These are phyloP conservation scores for Pseudogymnoascus sp. DNA, from an alignment of 2,329 filamentous ascomycete genomes.

Conservation along the genomic window DNA sequence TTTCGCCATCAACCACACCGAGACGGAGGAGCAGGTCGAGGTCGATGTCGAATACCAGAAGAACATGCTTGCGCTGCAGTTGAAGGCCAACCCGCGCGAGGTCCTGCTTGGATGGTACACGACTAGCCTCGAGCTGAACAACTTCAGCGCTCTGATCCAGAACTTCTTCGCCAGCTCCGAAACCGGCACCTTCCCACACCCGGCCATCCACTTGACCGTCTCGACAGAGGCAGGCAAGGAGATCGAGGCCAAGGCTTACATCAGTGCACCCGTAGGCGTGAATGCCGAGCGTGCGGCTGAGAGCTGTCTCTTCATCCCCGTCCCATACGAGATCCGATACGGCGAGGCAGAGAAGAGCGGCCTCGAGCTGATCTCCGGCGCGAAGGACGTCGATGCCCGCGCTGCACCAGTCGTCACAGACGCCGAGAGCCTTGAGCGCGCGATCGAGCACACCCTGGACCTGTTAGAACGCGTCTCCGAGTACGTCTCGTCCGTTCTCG, in stretches of 20 bases:
- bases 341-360: slow-evolving; percentile 68
- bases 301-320: slow-evolving; percentile 94
- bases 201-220: slow-evolving; percentile 94
- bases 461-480: slow-evolving; percentile 86
- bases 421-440: slow-evolving; percentile 79
- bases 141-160: slow-evolving; percentile 95
- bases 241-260: slow-evolving; percentile 87
- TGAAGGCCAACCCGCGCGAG: slow-evolving; percentile 90
- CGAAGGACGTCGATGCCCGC: slow-evolving; percentile 70
- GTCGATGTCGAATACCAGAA: slow-evolving; percentile 99
- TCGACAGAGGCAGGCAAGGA: slow-evolving; percentile 81
- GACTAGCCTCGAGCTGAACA: slow-evolving; percentile 93
- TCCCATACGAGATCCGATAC: slow-evolving; percentile 90
- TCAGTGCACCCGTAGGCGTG: slow-evolving; percentile 88
- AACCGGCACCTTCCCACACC: slow-evolving; percentile 93
- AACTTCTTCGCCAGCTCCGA: slow-evolving; percentile 98
- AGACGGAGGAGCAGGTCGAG: slow-evolving; percentile 97
- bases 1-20: slow-evolving; percentile 97
- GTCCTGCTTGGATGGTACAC: slow-evolving; percentile 97
- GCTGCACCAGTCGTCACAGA: slow-evolving; percentile 70
- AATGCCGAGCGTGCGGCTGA: slow-evolving; percentile 91
- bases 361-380: slow-evolving; percentile 75
- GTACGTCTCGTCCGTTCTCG: slow-evolving; percentile 88
- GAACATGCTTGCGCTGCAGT: slow-evolving; percentile 92
- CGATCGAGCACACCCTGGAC: slow-evolving; percentile 77